Conservation (phyloP, 768 basidiomycete species). For the Serendipita vermifera region DNA sequence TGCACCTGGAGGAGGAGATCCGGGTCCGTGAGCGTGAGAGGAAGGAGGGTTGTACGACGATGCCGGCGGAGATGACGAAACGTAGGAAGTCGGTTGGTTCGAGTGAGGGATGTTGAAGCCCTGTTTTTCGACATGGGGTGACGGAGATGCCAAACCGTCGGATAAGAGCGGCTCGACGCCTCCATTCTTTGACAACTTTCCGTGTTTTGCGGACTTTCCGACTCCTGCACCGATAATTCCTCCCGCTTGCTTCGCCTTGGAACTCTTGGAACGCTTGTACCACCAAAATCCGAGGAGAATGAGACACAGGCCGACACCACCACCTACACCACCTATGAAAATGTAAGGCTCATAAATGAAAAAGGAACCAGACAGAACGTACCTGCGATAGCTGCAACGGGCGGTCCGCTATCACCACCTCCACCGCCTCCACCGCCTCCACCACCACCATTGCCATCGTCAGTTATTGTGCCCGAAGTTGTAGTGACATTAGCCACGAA, state of each 20-base stretch:
- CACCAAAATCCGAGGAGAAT: constrained; percentile 3
- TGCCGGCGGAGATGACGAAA: not conserved
- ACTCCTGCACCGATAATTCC: too few relatives aligned
- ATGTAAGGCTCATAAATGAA: not conserved
- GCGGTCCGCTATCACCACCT: not conserved
- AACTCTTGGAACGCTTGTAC: not conserved
- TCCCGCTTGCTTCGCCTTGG: not conserved
- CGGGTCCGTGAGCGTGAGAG: not conserved
- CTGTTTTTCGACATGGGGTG: not conserved
- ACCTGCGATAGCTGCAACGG: not conserved
- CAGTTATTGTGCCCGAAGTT: not conserved
- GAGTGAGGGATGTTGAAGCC: not conserved
- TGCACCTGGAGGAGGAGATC: not conserved
- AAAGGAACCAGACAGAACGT: not conserved
- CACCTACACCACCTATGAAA: constrained; percentile 9
- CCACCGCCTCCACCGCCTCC: not conserved
- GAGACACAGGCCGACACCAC: not conserved
- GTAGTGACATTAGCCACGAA: constrained; percentile 5
- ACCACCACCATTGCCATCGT: not conserved
- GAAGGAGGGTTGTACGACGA: not conserved
- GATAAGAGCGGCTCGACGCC: too few relatives aligned
- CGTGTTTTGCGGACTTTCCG: too few relatives aligned
- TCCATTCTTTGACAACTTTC: too few relatives aligned
- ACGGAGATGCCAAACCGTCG: too few relatives aligned
- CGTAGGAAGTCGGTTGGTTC: not conserved